Percentiles rank a stretch among this genome's conserved stretches.
phyloP scores from a whole-genome alignment of 2,329 filamentous ascomycete species.

The Scleromitrula shiraiana region DNA sequence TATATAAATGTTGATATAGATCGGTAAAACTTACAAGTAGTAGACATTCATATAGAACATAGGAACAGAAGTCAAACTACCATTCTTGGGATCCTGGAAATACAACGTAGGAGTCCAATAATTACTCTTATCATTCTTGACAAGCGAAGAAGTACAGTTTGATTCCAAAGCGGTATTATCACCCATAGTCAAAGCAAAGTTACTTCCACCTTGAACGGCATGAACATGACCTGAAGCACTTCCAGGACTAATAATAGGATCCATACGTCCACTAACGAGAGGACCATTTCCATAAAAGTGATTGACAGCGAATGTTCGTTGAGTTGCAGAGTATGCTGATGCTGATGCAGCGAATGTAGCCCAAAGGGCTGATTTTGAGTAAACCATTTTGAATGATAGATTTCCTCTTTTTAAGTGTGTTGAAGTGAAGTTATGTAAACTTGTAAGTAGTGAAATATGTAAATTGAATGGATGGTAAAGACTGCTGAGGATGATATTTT shows the following conservation, averaged over 20 bases:
- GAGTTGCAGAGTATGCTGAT: conserved; percentile 18
- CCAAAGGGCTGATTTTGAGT: conserved; percentile 17
- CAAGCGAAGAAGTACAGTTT: conserved; percentile 73
- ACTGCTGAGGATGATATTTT: background rate
- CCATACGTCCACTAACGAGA: conserved; percentile 57
- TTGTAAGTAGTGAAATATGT: background rate
- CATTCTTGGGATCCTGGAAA: conserved; percentile 58
- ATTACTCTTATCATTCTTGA: conserved; percentile 74
- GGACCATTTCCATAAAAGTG: conserved; percentile 60
- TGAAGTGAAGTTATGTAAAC: background rate
- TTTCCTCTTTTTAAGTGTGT: no score
- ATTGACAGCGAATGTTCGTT: conserved; percentile 57
- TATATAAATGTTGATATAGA: background rate
- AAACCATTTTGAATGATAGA: conserved; percentile 19
- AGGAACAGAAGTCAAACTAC: conserved; percentile 45
- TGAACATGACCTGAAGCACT: conserved; percentile 59
- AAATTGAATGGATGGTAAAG: background rate
- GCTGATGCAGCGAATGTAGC: conserved; percentile 18
- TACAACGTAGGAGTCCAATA: conserved; percentile 81
- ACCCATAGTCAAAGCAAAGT: conserved; percentile 45
- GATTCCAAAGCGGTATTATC: conserved; percentile 50
- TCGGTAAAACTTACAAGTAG: conserved; percentile 51
- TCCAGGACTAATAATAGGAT: conserved; percentile 65
- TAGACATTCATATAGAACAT: conserved; percentile 70
- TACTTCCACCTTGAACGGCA: conserved; percentile 59